A percentile compares a stretch with the other conserved stretches of the same genome.
Evolutionary conservation across 768 basidiomycete species (phyloP).

Genomic region (Mycena belliarum): DNA sequence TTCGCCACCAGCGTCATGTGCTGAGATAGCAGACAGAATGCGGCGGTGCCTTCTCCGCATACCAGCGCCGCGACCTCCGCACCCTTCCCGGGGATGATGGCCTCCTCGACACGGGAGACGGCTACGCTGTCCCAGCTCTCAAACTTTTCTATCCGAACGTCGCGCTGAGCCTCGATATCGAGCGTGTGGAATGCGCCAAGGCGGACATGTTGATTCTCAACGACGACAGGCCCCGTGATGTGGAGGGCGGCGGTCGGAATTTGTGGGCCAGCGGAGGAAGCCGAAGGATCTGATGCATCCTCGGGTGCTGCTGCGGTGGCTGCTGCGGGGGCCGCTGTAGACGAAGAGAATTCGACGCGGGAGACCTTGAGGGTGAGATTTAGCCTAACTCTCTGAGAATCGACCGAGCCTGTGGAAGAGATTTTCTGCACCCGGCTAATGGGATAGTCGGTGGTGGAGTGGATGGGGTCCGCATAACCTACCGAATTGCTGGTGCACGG

Average conservation of each 20-base stretch:
- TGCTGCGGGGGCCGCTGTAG: constrained; percentile 52
- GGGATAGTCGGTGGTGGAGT: background rate
- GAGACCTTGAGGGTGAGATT: constrained; percentile 83
- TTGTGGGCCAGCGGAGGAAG: constrained; percentile 32
- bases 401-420: constrained; percentile 90
- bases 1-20: constrained; percentile 96
- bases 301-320: constrained; percentile 50
- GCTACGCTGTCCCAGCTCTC: constrained; percentile 95
- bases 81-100: constrained; percentile 89
- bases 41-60: constrained; percentile 93
- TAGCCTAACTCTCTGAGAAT: constrained; percentile 84
- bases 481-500: constrained; percentile 84
- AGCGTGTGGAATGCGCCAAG: constrained; percentile 94
- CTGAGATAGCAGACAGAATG: constrained; percentile 92
- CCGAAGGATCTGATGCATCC: constrained; percentile 33
- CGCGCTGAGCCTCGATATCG: constrained; percentile 88
- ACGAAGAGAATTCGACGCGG: constrained; percentile 79
- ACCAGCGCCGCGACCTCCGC: constrained; percentile 97
- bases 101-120: constrained; percentile 76
- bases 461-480: constrained; percentile 23
- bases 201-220: constrained; percentile 87
- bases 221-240: constrained; percentile 81
- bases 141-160: constrained; percentile 84
- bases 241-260: constrained; percentile 66
- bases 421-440: constrained; percentile 82